phyloP scores from a whole-genome alignment of 1,284 basidiomycete species.

The Cryptococcus deneoformans region DNA sequence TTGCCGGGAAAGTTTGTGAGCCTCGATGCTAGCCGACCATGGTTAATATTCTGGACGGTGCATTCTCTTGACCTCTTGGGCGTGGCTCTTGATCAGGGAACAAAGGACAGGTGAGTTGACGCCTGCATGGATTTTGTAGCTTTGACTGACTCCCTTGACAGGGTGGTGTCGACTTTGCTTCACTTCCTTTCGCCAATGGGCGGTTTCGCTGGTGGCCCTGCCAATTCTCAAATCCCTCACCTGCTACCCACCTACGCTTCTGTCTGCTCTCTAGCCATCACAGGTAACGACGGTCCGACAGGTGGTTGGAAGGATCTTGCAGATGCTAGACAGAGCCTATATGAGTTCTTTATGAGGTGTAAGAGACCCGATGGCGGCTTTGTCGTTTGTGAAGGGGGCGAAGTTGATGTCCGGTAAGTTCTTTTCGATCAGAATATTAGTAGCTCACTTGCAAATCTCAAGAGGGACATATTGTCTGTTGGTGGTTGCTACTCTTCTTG shows the following conservation, averaged over 20 bases:
- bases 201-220: slow-evolving; percentile 88
- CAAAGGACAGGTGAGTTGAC: slow-evolving; percentile 65
- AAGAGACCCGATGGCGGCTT: slow-evolving; percentile 96
- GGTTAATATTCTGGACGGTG: slow-evolving; percentile 88
- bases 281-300: slow-evolving; percentile 62
- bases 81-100: slow-evolving; percentile 68
- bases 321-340: slow-evolving; percentile 64
- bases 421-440: background rate
- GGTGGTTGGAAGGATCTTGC: slow-evolving; percentile 76
- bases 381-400: slow-evolving; percentile 78
- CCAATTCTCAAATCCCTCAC: slow-evolving; percentile 71
- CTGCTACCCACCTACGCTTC: slow-evolving; percentile 88
- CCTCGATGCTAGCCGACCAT: slow-evolving; percentile 87
- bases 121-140: background rate
- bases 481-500: slow-evolving; percentile 65
- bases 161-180: slow-evolving; percentile 58
- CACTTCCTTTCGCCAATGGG: slow-evolving; percentile 75
- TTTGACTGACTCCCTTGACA: background rate
- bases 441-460: slow-evolving; percentile 8
- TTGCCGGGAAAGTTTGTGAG: slow-evolving; percentile 70
- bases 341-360: slow-evolving; percentile 85
- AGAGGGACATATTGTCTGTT: slow-evolving; percentile 76
- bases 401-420: slow-evolving; percentile 85
- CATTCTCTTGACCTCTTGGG: slow-evolving; percentile 76
- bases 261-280: slow-evolving; percentile 77